These are phyloP conservation scores for Bacterosira constricta DNA, from an alignment of 108 stramenopile species.

Conservation along the genomic window DNA sequence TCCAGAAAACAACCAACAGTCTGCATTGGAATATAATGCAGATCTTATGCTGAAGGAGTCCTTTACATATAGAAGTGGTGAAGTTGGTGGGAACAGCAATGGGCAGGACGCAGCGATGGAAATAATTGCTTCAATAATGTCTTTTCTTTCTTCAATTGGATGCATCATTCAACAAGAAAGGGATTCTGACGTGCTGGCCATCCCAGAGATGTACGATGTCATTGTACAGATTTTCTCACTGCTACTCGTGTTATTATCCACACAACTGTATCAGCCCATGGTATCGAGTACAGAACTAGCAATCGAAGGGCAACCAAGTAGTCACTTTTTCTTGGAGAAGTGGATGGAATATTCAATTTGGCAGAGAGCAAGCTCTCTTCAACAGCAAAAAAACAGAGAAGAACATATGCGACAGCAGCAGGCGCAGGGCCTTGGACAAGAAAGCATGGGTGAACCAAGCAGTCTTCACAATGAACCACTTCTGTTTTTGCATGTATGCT, in stretches of 20 bases:
- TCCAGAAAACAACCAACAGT: slow-evolving; percentile 29
- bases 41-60: slow-evolving; percentile 37
- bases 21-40: slow-evolving; percentile 12
- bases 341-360: slow-evolving; percentile 54
- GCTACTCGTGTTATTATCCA: slow-evolving; percentile 70
- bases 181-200: slow-evolving; percentile 28
- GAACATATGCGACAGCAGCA: not conserved
- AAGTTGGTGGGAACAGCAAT: slow-evolving; percentile 3
- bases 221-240: slow-evolving; percentile 57
- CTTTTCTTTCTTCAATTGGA: slow-evolving; percentile 36
- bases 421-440: not conserved
- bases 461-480: slow-evolving; percentile 16
- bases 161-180: slow-evolving; percentile 1
- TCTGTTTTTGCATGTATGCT: slow-evolving; percentile 43
- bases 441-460: not conserved
- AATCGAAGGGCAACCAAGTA: slow-evolving; percentile 10
- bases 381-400: slow-evolving; percentile 6
- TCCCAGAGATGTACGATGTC: slow-evolving; percentile 80
- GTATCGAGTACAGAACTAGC: slow-evolving; percentile 45
- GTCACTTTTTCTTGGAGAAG: slow-evolving; percentile 50
- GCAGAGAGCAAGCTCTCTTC: slow-evolving; percentile 24
- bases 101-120: slow-evolving; percentile 52
- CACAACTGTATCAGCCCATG: slow-evolving; percentile 80
- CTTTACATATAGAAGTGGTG: slow-evolving; percentile 35
- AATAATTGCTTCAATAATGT: slow-evolving; percentile 54